These are phyloP conservation scores for Pilobolus umbonatus DNA, from an alignment of 192 early-diverging fungal genomes.

Conservation along the genomic window DNA sequence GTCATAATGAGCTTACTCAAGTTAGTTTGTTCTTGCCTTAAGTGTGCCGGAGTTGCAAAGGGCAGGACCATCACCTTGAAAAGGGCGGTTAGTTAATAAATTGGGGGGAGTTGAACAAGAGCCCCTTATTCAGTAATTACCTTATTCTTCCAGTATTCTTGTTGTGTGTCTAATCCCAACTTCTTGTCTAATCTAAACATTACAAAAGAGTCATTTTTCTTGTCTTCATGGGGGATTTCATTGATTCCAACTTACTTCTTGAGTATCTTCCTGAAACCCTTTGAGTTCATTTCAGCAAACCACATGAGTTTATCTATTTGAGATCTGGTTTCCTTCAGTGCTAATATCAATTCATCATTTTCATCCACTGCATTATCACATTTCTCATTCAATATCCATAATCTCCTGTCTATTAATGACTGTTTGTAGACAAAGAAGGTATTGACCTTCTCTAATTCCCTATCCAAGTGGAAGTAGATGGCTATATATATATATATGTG, in stretches of 20 bases:
- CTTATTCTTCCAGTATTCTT: conserved; percentile 46
- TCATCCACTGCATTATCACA: conserved; percentile 23
- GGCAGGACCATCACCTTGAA: conserved; percentile 33
- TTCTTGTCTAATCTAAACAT: conserved; percentile 46
- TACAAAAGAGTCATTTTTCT: not conserved
- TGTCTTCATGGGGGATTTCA: too few species aligned
- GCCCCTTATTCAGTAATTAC: conserved; percentile 14
- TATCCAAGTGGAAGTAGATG: conserved; percentile 78
- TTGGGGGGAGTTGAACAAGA: not conserved
- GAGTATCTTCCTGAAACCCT: conserved; percentile 50
- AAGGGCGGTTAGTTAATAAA: not conserved
- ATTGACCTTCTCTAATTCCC: conserved; percentile 84
- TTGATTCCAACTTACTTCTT: conserved; percentile 56
- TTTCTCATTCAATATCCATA: conserved; percentile 56
- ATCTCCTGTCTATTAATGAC: conserved; percentile 63
- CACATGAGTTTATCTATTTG: conserved; percentile 43
- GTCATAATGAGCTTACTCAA: conserved; percentile 13
- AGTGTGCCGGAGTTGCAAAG: conserved; percentile 34
- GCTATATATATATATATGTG: conserved; percentile 47
- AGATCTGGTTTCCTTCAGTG: conserved; percentile 41
- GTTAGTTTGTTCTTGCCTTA: conserved; percentile 16
- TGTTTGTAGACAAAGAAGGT: conserved; percentile 76
- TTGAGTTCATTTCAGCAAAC: conserved; percentile 49
- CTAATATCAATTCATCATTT: conserved; percentile 36
- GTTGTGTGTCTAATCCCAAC: conserved; percentile 30